Percentiles rank a stretch among this genome's conserved stretches.
Evolutionary conservation across 495 filamentous ascomycete genomes (phyloP).

Genomic region (Venustampulla echinocandica): DNA sequence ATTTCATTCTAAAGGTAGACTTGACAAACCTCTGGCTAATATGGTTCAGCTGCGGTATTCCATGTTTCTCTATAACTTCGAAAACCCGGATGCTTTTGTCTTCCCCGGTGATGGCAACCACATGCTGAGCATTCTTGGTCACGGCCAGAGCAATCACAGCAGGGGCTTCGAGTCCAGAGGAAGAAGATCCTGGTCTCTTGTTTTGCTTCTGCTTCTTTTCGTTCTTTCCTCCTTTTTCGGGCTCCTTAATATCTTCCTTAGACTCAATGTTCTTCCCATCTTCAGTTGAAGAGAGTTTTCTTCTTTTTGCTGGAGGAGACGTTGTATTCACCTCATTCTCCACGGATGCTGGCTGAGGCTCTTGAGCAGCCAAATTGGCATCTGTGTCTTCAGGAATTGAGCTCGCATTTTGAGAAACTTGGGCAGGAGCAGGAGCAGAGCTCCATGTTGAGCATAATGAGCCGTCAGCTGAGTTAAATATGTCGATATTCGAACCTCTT

Average conservation of each 20-base stretch:
- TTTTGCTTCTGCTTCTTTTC: slow-evolving; percentile 13
- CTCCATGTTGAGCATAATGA: slow-evolving; percentile 33
- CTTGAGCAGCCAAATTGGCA: background rate
- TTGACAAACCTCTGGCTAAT: slow-evolving; percentile 60
- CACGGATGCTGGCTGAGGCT: slow-evolving; percentile 5
- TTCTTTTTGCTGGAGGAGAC: slow-evolving; percentile 19
- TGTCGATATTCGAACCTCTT: slow-evolving; percentile 32
- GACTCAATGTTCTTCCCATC: background rate
- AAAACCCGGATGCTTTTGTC: slow-evolving; percentile 89
- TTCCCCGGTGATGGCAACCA: slow-evolving; percentile 72
- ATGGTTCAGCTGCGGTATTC: slow-evolving; percentile 38
- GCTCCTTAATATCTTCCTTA: background rate
- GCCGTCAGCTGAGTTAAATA: slow-evolving; percentile 27
- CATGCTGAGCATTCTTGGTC: slow-evolving; percentile 51
- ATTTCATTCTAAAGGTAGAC: background rate
- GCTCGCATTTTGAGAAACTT: background rate
- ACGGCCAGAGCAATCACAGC: slow-evolving; percentile 49
- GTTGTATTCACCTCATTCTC: background rate
- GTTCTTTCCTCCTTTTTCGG: slow-evolving; percentile 1
- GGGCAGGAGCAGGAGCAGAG: slow-evolving; percentile 1
- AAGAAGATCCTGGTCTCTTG: slow-evolving; percentile 8
- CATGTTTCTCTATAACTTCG: slow-evolving; percentile 48
- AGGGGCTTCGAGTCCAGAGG: slow-evolving; percentile 27
- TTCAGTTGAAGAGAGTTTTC: slow-evolving; percentile 11
- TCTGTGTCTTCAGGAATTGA: background rate